Evolutionary conservation across 1,139 yeast genomes (phyloP), one percentile per base, ranked within the genome.

Genomic region (Candida albicans): DNA sequence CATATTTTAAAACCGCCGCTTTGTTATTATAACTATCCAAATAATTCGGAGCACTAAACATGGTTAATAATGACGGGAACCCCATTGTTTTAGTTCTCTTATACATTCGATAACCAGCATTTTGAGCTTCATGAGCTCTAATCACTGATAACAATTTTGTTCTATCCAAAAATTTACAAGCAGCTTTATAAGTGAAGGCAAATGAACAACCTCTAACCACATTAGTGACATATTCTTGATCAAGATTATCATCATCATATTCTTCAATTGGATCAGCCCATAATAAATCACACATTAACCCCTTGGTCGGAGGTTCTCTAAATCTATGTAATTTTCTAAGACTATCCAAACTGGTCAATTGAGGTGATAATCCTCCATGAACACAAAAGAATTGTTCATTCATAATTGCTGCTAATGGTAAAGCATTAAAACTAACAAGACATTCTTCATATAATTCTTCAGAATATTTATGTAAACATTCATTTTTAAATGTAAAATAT

Each of bases 41-140:
- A 65, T 93, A 93, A 65, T 93, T 93, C 4, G 99, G 99, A 1
- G 99, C 99, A 46, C 95, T 85, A 66, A 93, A 93, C 70, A 93
- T 82, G 10, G 98, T 91, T 64, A 93, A 79, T 39, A 93, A 77
- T 14, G 95, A 82, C 2, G 98, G 98, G 64, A 93, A 93, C n/a
- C 95, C 96, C 60, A 91, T 84, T 13, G 88, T 77, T 52, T 82
- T 79, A 2, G 96, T 89, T 54, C 89, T 80, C 54, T 86, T 86
- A 67, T 93, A 93, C 87, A 95, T 93, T 61, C 97, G 74, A 67
- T 90, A 93, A 25, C 99, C 99, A 12, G 95, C 95, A 65, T 93
- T 97, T 64, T 93, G 99, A 1, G 98, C 98, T 65, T 93, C 98
- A 63, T 93, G 99, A 1, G 98, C 99, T 49, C 99, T 76, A 41